Evolutionary conservation across 805 yeast species (phyloP).

Genomic region (Jamesozyma hellenica): DNA sequence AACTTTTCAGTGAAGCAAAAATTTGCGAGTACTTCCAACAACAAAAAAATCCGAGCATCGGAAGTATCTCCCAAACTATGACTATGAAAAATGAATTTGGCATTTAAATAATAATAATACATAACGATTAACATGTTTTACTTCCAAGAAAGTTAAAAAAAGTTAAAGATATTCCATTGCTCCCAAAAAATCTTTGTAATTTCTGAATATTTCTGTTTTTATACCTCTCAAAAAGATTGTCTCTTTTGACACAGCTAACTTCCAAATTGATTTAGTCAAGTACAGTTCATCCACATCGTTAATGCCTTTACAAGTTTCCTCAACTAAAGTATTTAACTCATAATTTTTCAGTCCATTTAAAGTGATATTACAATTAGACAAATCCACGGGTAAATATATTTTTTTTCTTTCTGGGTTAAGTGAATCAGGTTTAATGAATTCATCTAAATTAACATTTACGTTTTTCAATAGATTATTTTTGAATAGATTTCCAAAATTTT

Average conservation of each 20-base stretch:
- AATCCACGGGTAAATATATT: constrained; percentile 13
- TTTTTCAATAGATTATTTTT: constrained; percentile 4
- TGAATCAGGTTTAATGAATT: too few relatives aligned
- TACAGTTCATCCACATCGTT: constrained; percentile 6
- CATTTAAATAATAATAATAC: too few relatives aligned
- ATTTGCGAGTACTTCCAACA: too few relatives aligned
- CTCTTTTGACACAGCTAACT: constrained; percentile 11
- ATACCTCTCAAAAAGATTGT: constrained; percentile 14
- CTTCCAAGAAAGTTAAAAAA: too few relatives aligned
- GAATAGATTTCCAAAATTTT: constrained; percentile 12
- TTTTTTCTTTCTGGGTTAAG: neutral
- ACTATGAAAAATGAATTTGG: too few relatives aligned
- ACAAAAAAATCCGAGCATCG: too few relatives aligned
- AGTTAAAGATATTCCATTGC: neutral
- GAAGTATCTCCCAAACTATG: too few relatives aligned
- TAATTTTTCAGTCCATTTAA: constrained; percentile 11
- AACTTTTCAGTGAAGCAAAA: too few relatives aligned
- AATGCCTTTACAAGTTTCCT: neutral
- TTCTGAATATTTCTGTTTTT: constrained; percentile 14
- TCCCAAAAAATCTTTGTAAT: constrained; percentile 10
- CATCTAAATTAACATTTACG: neutral
- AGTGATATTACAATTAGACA: constrained; percentile 11
- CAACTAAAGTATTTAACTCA: constrained; percentile 5
- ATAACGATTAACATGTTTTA: too few relatives aligned
- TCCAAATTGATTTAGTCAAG: constrained; percentile 18